Base-by-base conservation (phyloP, 805 yeast genomes). In the Sugiyamaella qingdaonensis region DNA sequence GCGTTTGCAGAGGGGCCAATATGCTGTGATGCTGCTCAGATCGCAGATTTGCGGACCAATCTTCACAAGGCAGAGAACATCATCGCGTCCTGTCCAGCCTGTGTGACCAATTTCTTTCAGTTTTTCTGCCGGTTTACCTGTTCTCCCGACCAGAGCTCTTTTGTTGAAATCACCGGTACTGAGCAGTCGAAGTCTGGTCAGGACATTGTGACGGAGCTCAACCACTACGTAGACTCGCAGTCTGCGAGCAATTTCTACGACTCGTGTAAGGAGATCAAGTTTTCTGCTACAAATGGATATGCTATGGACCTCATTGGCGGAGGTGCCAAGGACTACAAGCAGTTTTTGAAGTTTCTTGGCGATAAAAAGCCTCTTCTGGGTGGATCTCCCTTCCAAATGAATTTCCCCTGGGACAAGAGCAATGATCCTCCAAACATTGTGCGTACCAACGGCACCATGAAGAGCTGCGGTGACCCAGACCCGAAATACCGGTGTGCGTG, bases 291-390 rank as follows among this genome's bases (percentile, higher is more conserved):
- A 2, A 92, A 91, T 68, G 97, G 97, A 1, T 88, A 79, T 62
- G 98, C 97, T 9, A 90, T 92, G 97, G 98, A 92, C 65, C 75
- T 92, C 39, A 84, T 92, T 41, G 99, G 99, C 7, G 99, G 99
- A n/a, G 98, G 98, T 1, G 97, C 98, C 1, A 78, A 75, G 51
- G 80, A 83, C 61, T 87, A 81, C 67, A 61, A 73, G 32, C 81
- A 81, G 51, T 92, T 92, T 65, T 72, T 92, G 59, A 86, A 90
- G 69, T 94, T 92, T 64, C 69, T 94, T 49, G 98, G 98, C 10
- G 98, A 92, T 66, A 95, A 89, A 61, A 91, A 92, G 67, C 98
- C 98, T 0, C 60, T 88, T 61, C 73, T 92, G 2, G 97, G 98
- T 0, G 99, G 99, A 0, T 88, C 96, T 0, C 97, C 97, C 0